phyloP scores from a whole-genome alignment of 164 flowering plant species.

The Magnolia kwangsiensis region DNA sequence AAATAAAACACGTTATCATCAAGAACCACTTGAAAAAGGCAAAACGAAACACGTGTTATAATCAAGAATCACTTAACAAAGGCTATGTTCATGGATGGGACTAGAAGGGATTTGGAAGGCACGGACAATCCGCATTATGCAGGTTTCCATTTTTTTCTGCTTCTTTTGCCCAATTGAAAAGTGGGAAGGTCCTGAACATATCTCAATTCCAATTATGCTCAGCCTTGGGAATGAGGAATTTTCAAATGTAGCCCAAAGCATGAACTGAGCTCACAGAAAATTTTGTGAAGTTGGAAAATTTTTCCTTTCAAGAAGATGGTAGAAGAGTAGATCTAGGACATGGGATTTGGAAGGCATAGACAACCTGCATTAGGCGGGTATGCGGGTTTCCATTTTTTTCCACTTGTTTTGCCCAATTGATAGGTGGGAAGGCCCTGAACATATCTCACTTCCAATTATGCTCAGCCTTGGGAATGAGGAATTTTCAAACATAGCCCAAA shows the following conservation, averaged over 20 bases:
- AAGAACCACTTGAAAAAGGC: background rate
- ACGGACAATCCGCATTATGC: background rate
- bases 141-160: too few relatives aligned
- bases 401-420: too few relatives aligned
- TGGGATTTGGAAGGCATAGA: background rate
- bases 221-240: background rate
- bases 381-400: too few relatives aligned
- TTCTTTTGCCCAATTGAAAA: too few relatives aligned
- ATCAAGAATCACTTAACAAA: background rate
- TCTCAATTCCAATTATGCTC: too few relatives aligned
- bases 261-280: background rate
- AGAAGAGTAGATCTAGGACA: background rate
- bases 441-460: too few relatives aligned
- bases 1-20: background rate
- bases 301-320: background rate
- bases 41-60: constrained; percentile 5
- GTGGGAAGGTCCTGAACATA: too few relatives aligned
- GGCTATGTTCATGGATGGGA: background rate
- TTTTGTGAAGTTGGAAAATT: background rate
- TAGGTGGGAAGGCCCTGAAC: too few relatives aligned
- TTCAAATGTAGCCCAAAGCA: background rate
- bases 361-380: background rate
- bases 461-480: too few relatives aligned
- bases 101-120: background rate
- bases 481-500: background rate